phyloP scores from a whole-genome alignment of 257 asterid genomes.

The Scutellaria baicalensis region DNA sequence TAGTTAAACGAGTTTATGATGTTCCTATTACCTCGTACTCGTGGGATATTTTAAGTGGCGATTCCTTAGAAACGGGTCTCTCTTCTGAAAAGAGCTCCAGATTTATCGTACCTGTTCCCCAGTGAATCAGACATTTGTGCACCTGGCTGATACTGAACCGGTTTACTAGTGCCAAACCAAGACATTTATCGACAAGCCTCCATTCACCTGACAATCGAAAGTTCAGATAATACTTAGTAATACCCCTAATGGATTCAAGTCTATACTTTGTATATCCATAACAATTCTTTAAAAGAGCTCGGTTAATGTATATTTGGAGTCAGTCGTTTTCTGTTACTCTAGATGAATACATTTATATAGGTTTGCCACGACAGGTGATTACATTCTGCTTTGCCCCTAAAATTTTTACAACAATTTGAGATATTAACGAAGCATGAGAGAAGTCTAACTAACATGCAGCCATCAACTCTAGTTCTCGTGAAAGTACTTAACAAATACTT shows the following conservation, averaged over 20 bases:
- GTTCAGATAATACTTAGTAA: background rate
- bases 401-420: no score
- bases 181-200: slow-evolving; percentile 69
- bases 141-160: slow-evolving; percentile 53
- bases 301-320: background rate
- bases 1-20: background rate
- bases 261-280: background rate
- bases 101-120: slow-evolving; percentile 82
- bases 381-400: background rate
- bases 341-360: background rate
- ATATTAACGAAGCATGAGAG: no score
- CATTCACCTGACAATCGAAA: slow-evolving; percentile 60
- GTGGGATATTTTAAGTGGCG: slow-evolving; percentile 65
- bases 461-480: no score
- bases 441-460: no score
- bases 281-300: background rate
- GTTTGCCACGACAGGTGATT: background rate
- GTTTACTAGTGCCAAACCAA: slow-evolving; percentile 63
- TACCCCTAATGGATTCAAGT: background rate
- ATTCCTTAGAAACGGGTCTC: slow-evolving; percentile 77
- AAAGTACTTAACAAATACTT: background rate
- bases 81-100: slow-evolving; percentile 94
- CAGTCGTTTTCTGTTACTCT: background rate
- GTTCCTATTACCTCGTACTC: slow-evolving; percentile 51
- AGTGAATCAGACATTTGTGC: slow-evolving; percentile 59